Conservation (phyloP, 768 basidiomycete genomes). For the Naganishia randhawae region DNA sequence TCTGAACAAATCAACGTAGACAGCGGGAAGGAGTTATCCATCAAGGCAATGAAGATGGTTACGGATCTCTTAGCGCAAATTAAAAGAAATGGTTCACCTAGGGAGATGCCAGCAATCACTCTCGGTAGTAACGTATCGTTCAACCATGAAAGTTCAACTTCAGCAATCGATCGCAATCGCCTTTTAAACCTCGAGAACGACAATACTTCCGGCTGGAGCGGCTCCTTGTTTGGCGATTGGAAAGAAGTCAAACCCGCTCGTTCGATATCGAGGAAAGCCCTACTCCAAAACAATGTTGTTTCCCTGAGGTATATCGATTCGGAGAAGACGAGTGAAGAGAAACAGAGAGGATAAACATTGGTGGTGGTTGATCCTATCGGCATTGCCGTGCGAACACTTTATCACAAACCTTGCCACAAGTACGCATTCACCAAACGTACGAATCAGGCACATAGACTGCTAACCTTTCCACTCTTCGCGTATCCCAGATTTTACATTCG, state of each 20-base stretch:
- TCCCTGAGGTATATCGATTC: neutral
- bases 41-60: neutral
- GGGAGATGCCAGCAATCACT: neutral
- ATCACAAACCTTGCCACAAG: conserved; percentile 1
- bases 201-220: neutral
- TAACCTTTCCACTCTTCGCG: neutral
- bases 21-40: neutral
- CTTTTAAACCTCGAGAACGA: neutral
- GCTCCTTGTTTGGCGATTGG: neutral
- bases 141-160: neutral
- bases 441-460: neutral
- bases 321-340: neutral
- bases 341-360: neutral
- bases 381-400: neutral
- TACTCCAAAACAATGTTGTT: neutral
- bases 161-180: neutral
- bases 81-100: neutral
- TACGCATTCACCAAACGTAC: neutral
- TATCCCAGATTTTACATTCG: neutral
- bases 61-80: neutral
- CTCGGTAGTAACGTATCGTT: neutral
- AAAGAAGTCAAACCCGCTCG: neutral
- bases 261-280: neutral
- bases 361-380: neutral
- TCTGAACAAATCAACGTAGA: neutral